Percentiles rank a stretch among this genome's conserved stretches.
phyloP scores from a whole-genome alignment of 2,329 filamentous ascomycete species.

The Fusarium bactridioides region DNA sequence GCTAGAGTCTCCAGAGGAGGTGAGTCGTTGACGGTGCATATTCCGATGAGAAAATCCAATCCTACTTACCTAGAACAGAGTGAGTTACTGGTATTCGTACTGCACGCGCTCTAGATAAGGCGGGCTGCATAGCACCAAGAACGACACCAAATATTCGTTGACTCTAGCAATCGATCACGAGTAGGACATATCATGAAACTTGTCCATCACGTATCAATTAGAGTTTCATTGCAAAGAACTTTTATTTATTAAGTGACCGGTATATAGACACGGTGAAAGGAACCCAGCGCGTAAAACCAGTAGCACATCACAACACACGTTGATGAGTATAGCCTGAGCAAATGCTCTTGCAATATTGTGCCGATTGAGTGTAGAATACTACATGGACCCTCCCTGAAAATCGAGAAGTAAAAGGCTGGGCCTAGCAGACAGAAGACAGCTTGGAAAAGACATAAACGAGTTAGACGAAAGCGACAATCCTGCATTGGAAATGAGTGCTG shows the following conservation, averaged over 20 bases:
- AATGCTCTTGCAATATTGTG: neutral
- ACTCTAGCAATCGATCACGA: neutral
- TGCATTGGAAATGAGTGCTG: neutral
- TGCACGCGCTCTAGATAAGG: too few species aligned
- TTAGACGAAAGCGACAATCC: neutral
- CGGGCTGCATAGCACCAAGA: too few species aligned
- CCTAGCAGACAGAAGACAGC: accelerated
- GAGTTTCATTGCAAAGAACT: accelerated
- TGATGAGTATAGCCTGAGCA: neutral
- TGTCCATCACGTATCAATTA: accelerated
- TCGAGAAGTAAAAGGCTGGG: accelerated
- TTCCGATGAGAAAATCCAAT: too few species aligned
- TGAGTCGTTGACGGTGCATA: too few species aligned
- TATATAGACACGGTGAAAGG: accelerated
- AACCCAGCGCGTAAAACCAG: neutral
- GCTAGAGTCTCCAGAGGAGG: too few species aligned
- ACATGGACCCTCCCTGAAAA: accelerated
- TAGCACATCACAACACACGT: neutral
- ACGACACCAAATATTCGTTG: neutral
- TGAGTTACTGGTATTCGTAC: too few species aligned
- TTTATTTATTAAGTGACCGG: neutral
- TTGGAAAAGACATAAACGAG: neutral
- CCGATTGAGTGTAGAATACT: neutral
- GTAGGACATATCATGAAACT: neutral
- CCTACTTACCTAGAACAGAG: too few species aligned